Conservation (phyloP, 495 filamentous ascomycete species). For the Tuber magnatum region DNA sequence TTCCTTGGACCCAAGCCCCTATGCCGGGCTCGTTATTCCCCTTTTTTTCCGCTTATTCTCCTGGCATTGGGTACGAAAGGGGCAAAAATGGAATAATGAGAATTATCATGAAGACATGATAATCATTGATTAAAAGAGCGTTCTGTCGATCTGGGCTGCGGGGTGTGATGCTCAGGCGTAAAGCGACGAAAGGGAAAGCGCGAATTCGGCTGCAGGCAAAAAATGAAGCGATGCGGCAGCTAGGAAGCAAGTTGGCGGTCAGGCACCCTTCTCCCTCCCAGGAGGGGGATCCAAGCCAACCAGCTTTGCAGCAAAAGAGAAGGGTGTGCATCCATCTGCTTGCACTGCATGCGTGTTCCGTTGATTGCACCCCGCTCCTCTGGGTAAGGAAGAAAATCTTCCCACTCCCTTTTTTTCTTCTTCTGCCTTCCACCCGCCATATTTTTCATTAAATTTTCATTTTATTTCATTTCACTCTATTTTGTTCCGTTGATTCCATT, state of each 20-base stretch:
- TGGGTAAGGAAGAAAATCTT: conserved; percentile 30
- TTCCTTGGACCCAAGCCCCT: not conserved
- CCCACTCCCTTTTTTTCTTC: not conserved
- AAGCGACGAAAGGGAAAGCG: conserved; percentile 36
- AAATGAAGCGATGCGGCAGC: not conserved
- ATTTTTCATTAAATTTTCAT: conserved; percentile 11
- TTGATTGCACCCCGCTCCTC: conserved; percentile 27
- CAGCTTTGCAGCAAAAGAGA: conserved; percentile 19
- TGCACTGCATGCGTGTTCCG: conserved; percentile 29
- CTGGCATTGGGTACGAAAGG: not conserved
- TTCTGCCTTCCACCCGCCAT: not conserved
- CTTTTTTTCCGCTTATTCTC: not conserved
- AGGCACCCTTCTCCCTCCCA: conserved; percentile 25
- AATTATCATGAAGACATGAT: not conserved
- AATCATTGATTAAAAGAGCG: not conserved
- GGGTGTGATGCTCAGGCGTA: conserved; percentile 29
- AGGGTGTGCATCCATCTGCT: conserved; percentile 26
- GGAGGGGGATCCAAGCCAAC: conserved; percentile 19
- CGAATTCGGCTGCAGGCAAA: conserved; percentile 12
- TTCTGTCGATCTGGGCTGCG: conserved; percentile 1
- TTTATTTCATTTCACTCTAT: conserved; percentile 10
- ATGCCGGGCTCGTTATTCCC: not conserved
- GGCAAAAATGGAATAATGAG: not conserved
- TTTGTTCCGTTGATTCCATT: not conserved
- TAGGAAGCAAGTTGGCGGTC: conserved; percentile 15